Evolutionary conservation across 768 basidiomycete genomes (phyloP), one percentile per base, ranked within the genome.

Genomic region (Mycena floridula): DNA sequence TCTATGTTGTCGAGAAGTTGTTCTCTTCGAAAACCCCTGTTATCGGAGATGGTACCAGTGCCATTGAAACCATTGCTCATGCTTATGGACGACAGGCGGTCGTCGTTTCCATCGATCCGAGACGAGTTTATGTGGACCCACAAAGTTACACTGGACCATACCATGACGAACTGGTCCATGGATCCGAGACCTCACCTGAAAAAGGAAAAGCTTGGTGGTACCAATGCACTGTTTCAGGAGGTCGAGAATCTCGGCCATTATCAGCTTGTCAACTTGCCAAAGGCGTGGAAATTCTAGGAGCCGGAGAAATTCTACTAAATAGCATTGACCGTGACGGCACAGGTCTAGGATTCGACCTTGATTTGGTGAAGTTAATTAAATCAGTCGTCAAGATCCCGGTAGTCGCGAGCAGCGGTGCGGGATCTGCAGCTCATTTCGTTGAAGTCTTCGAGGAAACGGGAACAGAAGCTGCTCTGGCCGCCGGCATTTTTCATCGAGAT

Each of bases 271-370:
- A 98, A 63, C 80, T 99, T n/a, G 90, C 88, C 15, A 71, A 79
- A 46, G 96, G 95, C 11, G 91, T 83, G n/a, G 91, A 96, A 60
- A 60, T 60, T 30, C 77, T 99, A 13, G 96, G 96, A 3, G 94
- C 96, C 0, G 96, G 96, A 4, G 96, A 99, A 65, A 81, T 98
- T 50, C 64, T 99, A 32, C 69, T 99, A 42, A 99, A 99, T 63
- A 90, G 88, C 63, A 96, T 99, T 54, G 96, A 99, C 63, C 74
- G 92, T 48, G 96, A 99, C 58, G 96, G 96, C 11, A 88, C 89
- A 0, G 92, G 92, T 21, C 69, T 77, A 15, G 95, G 96, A 4
- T 99, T 96, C 60, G 96, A 99, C 66, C 65, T 85, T 30, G 87
- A 87, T 53, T 69, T 99, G 16, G 65, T 98, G 43, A 68, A 70